Base-by-base conservation (phyloP, 1,284 basidiomycete genomes). In the Chalciporus sp. region DNA sequence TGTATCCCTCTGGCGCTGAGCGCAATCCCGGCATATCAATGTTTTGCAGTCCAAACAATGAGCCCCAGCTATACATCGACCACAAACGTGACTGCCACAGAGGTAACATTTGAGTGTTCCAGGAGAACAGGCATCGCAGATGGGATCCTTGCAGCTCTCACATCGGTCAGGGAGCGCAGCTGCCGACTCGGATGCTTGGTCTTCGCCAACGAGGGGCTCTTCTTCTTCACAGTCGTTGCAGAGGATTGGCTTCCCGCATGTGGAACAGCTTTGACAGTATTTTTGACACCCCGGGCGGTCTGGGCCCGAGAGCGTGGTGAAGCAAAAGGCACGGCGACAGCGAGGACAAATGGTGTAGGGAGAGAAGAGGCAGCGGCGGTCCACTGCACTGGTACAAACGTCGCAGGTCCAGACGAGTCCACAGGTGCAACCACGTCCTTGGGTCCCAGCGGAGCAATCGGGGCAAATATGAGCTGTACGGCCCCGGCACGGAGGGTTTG, bases 141-240 rank as follows among this genome's bases (percentile, higher is more conserved):
- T 31, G 29, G 12, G 29, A 31, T 12, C 9, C 10, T 12, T 7
- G 29, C 65, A 53, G 2, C 10, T 20, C 0, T 1, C 7, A 27
- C 64, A 64, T 7, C 1, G 3, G 1, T 9, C 14, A 16, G 14
- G 6, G 3, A 64, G 31, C 14, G n/a, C 17, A 1, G 60, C 42
- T 16, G 12, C 20, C 1, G 39, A 45, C 23, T 23, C 23, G 23
- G 23, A 23, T 20, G 52, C 42, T 6, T 7, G 49, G 2, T 23
- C 41, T 0, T 12, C 8, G 11, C 5, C 2, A 10, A 6, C 23
- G 23, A 52, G 46, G 7, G 28, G 31, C 8, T 56, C 64, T 11
- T 60, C 57, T 7, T 66, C 62, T 42, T 47, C 37, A 26, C 62
- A 65, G 42, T 39, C 16, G 0, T 28, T 19, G 17, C 57, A 65